Conservation (phyloP, 73 alveolate species). For the Paramecium primaurelia region DNA sequence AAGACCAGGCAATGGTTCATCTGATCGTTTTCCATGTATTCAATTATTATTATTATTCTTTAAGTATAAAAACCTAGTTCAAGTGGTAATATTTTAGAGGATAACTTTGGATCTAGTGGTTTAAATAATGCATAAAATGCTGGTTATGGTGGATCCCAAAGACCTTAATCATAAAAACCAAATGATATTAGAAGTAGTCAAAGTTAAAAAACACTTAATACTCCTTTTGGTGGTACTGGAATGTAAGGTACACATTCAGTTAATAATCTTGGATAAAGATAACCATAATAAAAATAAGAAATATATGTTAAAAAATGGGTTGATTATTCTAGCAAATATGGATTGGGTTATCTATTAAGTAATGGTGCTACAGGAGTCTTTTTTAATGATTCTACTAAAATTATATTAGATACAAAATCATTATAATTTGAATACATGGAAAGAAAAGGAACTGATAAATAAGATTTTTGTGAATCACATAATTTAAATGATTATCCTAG, state of each 20-base stretch:
- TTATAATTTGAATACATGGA: constrained; percentile 51
- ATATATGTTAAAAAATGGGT: constrained; percentile 76
- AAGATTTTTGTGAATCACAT: constrained; percentile 45
- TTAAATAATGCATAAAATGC: constrained; percentile 15
- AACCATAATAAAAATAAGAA: not conserved
- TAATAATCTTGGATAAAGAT: not conserved
- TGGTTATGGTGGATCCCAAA: not conserved
- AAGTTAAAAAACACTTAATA: not conserved
- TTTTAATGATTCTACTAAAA: constrained; percentile 78
- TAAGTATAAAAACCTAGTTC: constrained; percentile 26
- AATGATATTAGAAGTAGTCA: constrained; percentile 39
- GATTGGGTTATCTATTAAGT: constrained; percentile 73
- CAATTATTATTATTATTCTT: not conserved
- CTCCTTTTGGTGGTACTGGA: constrained; percentile 36
- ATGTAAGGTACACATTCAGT: not conserved
- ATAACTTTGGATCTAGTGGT: not conserved
- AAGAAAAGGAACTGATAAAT: constrained; percentile 56
- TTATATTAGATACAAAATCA: constrained; percentile 57
- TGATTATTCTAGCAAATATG: constrained; percentile 78
- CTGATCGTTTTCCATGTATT: constrained; percentile 39
- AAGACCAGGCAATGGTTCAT: constrained; percentile 32
- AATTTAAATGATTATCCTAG: constrained; percentile 58
- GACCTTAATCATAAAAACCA: constrained; percentile 41
- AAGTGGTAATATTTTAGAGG: constrained; percentile 42
- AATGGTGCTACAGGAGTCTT: constrained; percentile 75